Base-by-base conservation (phyloP, 441 rosid species). In the Euphorbia schlechtendalii region DNA sequence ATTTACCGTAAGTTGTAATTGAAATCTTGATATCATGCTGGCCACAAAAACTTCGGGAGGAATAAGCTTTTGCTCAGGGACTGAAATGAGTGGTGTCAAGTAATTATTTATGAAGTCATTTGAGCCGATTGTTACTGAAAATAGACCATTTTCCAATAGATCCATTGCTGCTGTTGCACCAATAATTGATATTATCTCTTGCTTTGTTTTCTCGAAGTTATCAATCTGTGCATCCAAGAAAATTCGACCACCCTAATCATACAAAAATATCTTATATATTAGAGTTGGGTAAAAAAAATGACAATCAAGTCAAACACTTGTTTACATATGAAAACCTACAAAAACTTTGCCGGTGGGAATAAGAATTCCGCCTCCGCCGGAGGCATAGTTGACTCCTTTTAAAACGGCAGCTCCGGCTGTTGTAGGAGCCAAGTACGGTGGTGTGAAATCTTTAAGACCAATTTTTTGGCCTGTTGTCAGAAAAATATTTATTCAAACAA, bases 351-450 rank as follows among this genome's bases (percentile, higher is more conserved):
- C 96, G 0, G 91, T 86, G 7, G 69, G 61, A 68, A 86, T 84
- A 11, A 86, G 88, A 69, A 86, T 84, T 56, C 97, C 97, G 27
- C 88, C 88, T 48, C 79, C 97, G 36, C 92, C 89, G 0, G 96
- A 90, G 65, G 91, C 97, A 60, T 84, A 90, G 64, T 86, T 90
- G 63, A 86, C 92, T 28, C 95, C 93, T 56, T 57, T 71, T 65
- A 86, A 67, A 62, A 83, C 18, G 40, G 69, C 65, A 14, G 82
- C 53, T 67, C 95, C 86, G 5, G 12, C 68, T 4, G 96, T 87
- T 54, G 86, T 81, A 22, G 91, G 97, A 68, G 90, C 87, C 82
- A 90, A 68, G 77, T 78, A 88, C 18, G 97, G 95, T 56, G 90
- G 85, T 64, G 84, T 73, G 36, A 78, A 81, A 41, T 45, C 67